Evolutionary conservation across 1,139 yeast genomes (phyloP), one percentile per base, ranked within the genome.

Genomic region (Suhomyces coccinellae): DNA sequence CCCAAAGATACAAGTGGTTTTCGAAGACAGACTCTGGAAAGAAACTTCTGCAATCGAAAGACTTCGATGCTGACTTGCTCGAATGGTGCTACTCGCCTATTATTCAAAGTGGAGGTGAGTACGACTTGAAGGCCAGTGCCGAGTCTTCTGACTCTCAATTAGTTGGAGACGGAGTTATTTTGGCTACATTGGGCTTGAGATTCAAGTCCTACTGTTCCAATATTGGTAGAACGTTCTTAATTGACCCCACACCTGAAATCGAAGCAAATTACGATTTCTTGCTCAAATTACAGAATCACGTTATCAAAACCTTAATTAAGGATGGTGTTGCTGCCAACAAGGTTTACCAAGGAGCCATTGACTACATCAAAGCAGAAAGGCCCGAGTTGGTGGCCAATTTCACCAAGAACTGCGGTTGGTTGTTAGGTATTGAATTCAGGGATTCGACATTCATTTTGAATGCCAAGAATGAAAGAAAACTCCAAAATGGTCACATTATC

Each of bases 41-140:
- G 53, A 79, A 77, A 47, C 61, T 79, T 28, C 75, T 69, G 34
- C 70, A 68, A 31, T 54, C 61, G 45, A 59, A 70, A 40, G 82
- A 82, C 45, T 86, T 89, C 55, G 96, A 89, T 58, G 74, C 86
- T 3, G 83, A 82, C 50, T 81, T 83, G 52, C 69, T 93, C 31
- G 98, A 93, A 65, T 93, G 97, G 97, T 87, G 97, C 56, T 90
- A 89, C 65, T 82, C 90, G 39, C 98, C 99, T 27, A 87, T 89
- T 46, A 78, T 93, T 48, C 96, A 91, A 67, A 85, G 95, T 56
- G 96, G 96, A 43, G 90, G 89, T 36, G 82, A 83, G 44, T 91
- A 83, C 61, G 96, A 90, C 63, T 73, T 91, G 59, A 85, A 79
- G 57, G 95, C 96, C 38, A 85, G 95, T 52, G 97, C 96, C 1